phyloP scores from a whole-genome alignment of 2,329 filamentous ascomycete genomes.

The Thielaviopsis ethacetica region DNA sequence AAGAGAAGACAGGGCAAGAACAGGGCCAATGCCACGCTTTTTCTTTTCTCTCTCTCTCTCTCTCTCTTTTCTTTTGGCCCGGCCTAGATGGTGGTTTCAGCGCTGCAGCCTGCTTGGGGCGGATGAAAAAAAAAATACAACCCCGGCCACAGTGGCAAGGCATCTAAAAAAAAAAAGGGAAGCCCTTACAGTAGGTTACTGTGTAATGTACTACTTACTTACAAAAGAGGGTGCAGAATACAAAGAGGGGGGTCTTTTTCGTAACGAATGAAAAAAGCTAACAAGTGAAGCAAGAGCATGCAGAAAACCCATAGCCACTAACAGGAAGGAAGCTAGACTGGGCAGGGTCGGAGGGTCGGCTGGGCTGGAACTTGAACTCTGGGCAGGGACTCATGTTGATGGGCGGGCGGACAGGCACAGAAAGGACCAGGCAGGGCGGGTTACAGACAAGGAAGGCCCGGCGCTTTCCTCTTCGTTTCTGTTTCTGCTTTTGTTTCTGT shows the following conservation, averaged over 20 bases:
- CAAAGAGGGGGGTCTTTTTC: not conserved
- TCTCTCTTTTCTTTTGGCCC: not conserved
- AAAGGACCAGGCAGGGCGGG: not conserved
- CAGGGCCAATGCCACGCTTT: too few species aligned
- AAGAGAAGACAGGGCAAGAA: too few species aligned
- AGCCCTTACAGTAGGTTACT: too few species aligned
- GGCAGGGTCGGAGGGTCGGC: too few species aligned
- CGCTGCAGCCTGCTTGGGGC: not conserved
- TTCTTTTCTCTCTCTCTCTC: too few species aligned
- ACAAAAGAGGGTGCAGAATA: not conserved
- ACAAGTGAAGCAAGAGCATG: not conserved
- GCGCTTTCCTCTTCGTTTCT: too few species aligned
- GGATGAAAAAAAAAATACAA: not conserved
- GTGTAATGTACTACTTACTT: too few species aligned
- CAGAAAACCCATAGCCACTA: not conserved
- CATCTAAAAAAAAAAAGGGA: not conserved
- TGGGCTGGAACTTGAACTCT: too few species aligned
- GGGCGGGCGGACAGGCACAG: not conserved
- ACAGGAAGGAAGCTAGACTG: not conserved
- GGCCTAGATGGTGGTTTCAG: not conserved
- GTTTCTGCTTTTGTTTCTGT: too few species aligned
- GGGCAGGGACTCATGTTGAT: not conserved
- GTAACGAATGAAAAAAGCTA: not conserved
- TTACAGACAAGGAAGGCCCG: not conserved
- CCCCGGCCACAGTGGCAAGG: not conserved